Base-by-base conservation (phyloP, 2,329 filamentous ascomycete genomes). In the Fusarium sp. region DNA sequence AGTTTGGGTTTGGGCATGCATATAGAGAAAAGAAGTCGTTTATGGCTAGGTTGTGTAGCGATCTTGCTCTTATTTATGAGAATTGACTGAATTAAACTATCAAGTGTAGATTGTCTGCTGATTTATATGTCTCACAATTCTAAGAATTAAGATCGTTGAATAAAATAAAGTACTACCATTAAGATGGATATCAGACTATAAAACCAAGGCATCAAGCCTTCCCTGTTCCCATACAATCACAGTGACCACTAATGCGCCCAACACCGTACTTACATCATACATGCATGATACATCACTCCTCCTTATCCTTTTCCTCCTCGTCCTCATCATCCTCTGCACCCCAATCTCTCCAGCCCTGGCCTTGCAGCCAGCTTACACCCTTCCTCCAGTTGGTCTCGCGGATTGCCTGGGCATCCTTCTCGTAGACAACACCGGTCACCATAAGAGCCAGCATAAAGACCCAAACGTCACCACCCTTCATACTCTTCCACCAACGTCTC, bases 401-500 rank as follows among this genome's bases (percentile, higher is more conserved):
- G 17, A 97, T 86, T 1, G 92, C 90, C 53, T 83, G 82, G 0
- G 91, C 90, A 57, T 91, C 87, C 26, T 86, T 83, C 82, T 97
- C 93, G 75, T 95, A 93, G 3, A 96, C 88, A 10, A 88, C 87
- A 58, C 94, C 93, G 18, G 95, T 89, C 18, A 95, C 80, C 73
- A 93, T 92, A 80, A 97, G 84, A 48, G 93, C 92, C 18, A 89
- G 79, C 17, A 95, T 91, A 75, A 98, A 95, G 5, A 98, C 82
- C 82, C 91, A 88, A 7, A 98, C 88, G 79, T 98, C 95, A 0
- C 94, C 94, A 38, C 93, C 92, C 74, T 87, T 88, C 77, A 96
- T 86, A 13, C 93, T 93, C 69, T 87, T 89, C 94, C 95, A 97
- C 89, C 94, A 94, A 2, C 93, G 88, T 34, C 91, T 85, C 88